phyloP scores from a whole-genome alignment of 2,329 filamentous ascomycete genomes.

The Xylaria sp. region DNA sequence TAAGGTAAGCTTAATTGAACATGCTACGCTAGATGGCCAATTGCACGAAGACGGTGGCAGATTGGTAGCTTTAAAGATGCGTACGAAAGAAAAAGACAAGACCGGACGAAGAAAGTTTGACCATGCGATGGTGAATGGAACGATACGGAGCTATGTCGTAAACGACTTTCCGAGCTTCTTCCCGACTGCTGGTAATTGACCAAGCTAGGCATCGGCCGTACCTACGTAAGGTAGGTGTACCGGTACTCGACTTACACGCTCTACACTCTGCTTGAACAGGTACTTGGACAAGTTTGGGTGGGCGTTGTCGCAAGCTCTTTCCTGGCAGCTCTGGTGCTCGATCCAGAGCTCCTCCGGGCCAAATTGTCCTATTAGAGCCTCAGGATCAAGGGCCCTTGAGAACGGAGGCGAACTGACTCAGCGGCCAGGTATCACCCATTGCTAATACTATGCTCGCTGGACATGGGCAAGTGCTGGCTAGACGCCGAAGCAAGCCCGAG shows the following conservation, averaged over 20 bases:
- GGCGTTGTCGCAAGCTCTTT: background rate
- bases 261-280: too few species aligned
- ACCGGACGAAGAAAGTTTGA: background rate
- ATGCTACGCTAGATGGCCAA: constrained; percentile 2
- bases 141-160: constrained; percentile 19
- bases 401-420: background rate
- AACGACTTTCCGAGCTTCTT: constrained; percentile 21
- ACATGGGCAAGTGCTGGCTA: background rate
- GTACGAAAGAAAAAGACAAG: background rate
- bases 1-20: background rate
- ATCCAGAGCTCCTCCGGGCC: background rate
- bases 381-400: background rate
- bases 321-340: background rate
- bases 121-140: background rate
- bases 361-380: background rate
- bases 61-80: constrained; percentile 12
- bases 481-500: constrained; percentile 28
- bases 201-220: background rate
- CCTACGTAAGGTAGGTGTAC: background rate
- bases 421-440: background rate
- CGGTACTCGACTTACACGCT: too few species aligned
- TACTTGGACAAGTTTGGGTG: background rate
- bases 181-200: constrained; percentile 13
- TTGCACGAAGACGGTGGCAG: background rate
- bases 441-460: too few species aligned